A percentile compares a stretch with the other conserved stretches of the same genome.
These are phyloP conservation scores for Phytophthora niederhauseri DNA, from an alignment of 352 stramenopile species.

Conservation along the genomic window DNA sequence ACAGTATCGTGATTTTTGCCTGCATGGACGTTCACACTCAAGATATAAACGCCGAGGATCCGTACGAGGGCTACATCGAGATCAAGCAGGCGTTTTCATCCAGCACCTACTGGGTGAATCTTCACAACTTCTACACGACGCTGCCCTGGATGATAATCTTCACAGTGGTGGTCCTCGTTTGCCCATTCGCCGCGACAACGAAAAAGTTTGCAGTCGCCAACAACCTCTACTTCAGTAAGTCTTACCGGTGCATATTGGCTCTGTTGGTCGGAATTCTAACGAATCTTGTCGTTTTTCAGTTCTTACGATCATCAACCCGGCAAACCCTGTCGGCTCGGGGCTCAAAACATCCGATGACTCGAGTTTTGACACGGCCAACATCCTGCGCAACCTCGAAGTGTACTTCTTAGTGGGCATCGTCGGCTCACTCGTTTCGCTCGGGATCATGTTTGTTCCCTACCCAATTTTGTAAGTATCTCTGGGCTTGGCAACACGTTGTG, in stretches of 20 bases:
- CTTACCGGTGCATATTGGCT: not conserved
- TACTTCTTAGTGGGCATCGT: constrained; percentile 75
- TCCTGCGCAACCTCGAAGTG: constrained; percentile 66
- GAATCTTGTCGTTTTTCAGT: constrained; percentile 33
- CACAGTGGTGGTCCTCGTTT: constrained; percentile 60
- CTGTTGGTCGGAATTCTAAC: not conserved
- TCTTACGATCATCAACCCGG: constrained; percentile 76
- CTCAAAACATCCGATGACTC: constrained; percentile 59
- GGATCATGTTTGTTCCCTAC: constrained; percentile 77
- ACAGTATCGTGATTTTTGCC: constrained; percentile 75
- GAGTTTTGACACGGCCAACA: constrained; percentile 59
- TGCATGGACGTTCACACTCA: constrained; percentile 52
- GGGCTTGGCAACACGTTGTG: not conserved
- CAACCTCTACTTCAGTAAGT: constrained; percentile 79
- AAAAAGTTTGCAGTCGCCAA: constrained; percentile 84
- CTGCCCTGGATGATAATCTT: constrained; percentile 80
- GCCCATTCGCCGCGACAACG: constrained; percentile 70
- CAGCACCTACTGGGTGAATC: constrained; percentile 69
- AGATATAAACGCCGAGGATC: constrained; percentile 32
- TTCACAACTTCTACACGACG: constrained; percentile 68
- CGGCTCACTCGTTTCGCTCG: constrained; percentile 63
- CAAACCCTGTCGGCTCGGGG: constrained; percentile 46
- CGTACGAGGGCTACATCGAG: constrained; percentile 51
- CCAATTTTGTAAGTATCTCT: constrained; percentile 67
- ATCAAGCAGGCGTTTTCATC: constrained; percentile 67